Base-by-base conservation (phyloP, 2,329 filamentous ascomycete species). In the Penicillium janthinellum region DNA sequence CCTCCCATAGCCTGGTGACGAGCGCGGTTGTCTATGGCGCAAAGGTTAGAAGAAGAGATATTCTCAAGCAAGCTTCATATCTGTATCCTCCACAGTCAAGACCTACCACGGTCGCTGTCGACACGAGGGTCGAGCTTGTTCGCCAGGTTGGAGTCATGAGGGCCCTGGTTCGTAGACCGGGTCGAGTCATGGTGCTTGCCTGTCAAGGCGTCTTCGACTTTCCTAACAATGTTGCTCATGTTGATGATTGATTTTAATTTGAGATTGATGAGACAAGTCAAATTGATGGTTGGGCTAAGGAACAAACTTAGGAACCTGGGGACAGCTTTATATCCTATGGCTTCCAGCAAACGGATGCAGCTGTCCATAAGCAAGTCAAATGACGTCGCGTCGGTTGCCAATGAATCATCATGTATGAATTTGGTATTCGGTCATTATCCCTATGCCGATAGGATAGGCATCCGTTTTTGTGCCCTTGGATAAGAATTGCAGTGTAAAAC, bases 61-160 rank as follows among this genome's bases (percentile, higher is more conserved):
- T 31, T 31, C 31, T 31, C 8, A 31, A 31, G 31, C 31, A 31
- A 31, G 8, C 31, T 31, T 31, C 31, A 31, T 28, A 28, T 28
- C 25, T 28, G 20, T 41, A 41, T 42, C 17, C 4, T 11, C 17
- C 39, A 48, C 14, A 17, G 4, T 25, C 15, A 10, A 15, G 22
- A 15, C 51, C 15, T 22, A 54, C 51, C 35, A 10, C 14, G 2
- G 25, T 58, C 52, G 6, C 49, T 59, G 17, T 56, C 59, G 11
- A 58, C 47, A 12, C 50, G 44, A 10, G 59, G 55, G 38, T 58
- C 59, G 2, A 47, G 49, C 55, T 61, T 57, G 55, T 61, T 61
- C 17, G 47, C 31, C 14, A 61, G 17, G 35, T 51, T 58, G 22
- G 59, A 61, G 47, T 42, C 39, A 50, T 61, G 59, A n/a, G 56